Base-by-base conservation (phyloP, 768 basidiomycete species). In the Panus rudis region DNA sequence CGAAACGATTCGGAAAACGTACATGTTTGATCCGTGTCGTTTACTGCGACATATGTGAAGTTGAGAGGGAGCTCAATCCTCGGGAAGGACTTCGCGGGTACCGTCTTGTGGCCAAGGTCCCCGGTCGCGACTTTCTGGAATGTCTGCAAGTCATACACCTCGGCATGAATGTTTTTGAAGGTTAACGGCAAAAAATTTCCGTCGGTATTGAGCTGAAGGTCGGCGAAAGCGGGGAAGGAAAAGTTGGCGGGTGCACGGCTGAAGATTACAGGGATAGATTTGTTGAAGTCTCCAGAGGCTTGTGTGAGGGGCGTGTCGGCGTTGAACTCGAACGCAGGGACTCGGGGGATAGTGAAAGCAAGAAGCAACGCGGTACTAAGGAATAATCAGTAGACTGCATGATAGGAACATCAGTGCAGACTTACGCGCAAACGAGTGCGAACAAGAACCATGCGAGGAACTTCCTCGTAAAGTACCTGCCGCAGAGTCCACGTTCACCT, bases 1-100 rank as follows among this genome's bases (percentile, higher is more conserved):
- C 20, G 24, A 46, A 10, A 33, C 44, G 39, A 37, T 48, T 41
- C 24, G 30, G 16, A 12, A 46, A 17, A 58, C 73, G 53, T 52
- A 90, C 92, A 97, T 17, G 92, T 94, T 26, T 72, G 68, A 63
- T 97, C 92, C 4, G 82, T 76, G 34, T 76, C 71, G 57, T 97
- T 96, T 10, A 76, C 67, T 0, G 83, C 89, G 11, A 78, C 50
- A 60, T 94, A 96, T 0, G 81, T 78, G 63, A 94, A 93, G 53
- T 84, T 84, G 39, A 97, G 66, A 0, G 91, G 91, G 8, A 97
- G 50, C 24, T 73, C 60, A 21, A 96, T 66, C 25, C 75, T 59
- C n/a, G 79, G 72, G 55, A 79, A 81, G 17, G 63, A 41, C 55
- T 82, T 84, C 10, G 87, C 82, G 4, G 82, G 77, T 8, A 92